These are phyloP conservation scores for Penicillium hordei DNA, from an alignment of 2,329 filamentous ascomycete genomes.

Conservation along the genomic window DNA sequence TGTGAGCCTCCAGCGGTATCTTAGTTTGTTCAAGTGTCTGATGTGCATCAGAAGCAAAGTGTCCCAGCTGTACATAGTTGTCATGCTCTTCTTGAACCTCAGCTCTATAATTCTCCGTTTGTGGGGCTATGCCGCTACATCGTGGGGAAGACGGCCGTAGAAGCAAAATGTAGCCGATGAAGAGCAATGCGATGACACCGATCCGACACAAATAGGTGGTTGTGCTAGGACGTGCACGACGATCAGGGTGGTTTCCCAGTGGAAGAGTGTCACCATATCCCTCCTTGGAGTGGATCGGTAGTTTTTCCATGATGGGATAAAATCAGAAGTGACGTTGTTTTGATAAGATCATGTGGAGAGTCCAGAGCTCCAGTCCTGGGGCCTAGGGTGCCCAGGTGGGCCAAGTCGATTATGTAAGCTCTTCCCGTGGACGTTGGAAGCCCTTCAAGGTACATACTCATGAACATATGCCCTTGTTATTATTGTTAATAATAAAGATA, in stretches of 20 bases:
- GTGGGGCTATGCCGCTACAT: not conserved
- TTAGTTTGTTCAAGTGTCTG: conserved; percentile 10
- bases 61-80: not conserved
- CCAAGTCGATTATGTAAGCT: conserved; percentile 9
- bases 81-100: not conserved
- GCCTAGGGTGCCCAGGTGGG: too few species aligned
- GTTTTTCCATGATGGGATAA: conserved; percentile 19
- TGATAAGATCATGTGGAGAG: conserved; percentile 10
- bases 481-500: not conserved
- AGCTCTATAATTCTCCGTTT: not conserved
- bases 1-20: conserved; percentile 87
- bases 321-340: conserved; percentile 5
- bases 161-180: conserved; percentile 15
- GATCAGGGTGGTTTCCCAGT: not conserved
- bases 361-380: not conserved
- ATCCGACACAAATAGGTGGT: conserved; percentile 12
- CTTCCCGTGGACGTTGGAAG: not conserved
- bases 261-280: not conserved
- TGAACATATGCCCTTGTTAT: too few species aligned
- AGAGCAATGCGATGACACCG: conserved; percentile 12
- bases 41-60: not conserved
- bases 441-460: too few species aligned
- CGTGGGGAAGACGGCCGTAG: conserved; percentile 2
- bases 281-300: conserved; percentile 21
- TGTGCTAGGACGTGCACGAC: conserved; percentile 1